phyloP scores from a whole-genome alignment of 2,329 filamentous ascomycete species.

The Botryosphaeria dothidea region DNA sequence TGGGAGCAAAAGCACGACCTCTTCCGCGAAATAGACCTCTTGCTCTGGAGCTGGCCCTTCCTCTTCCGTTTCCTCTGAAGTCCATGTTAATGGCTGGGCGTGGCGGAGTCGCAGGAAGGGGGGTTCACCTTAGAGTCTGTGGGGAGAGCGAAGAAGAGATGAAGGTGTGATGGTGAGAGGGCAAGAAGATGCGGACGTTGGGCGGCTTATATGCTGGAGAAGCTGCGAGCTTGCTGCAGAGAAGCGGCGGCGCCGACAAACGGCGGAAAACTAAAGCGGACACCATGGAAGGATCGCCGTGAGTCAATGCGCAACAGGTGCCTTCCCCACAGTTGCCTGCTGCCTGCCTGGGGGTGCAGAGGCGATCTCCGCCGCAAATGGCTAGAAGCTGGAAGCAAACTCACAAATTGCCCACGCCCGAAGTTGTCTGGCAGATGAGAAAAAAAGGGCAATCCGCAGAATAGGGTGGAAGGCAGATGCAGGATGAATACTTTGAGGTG shows the following conservation, averaged over 20 bases:
- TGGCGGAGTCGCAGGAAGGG: not conserved
- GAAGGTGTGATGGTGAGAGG: not conserved
- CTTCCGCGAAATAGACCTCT: not conserved
- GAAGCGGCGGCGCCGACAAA: not conserved
- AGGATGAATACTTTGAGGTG: not conserved
- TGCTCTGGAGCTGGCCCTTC: not conserved
- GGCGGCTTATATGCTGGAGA: not conserved
- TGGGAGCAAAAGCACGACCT: not conserved
- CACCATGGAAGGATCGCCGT: not conserved
- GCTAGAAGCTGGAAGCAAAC: too few species aligned
- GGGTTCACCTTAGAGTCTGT: not conserved
- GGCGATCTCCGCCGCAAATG: too few species aligned
- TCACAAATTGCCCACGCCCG: too few species aligned
- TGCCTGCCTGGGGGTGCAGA: too few species aligned
- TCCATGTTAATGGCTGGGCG: not conserved
- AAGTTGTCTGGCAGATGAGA: not conserved
- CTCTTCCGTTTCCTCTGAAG: not conserved
- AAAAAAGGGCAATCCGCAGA: not conserved
- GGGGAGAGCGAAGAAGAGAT: not conserved
- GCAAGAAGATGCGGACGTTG: not conserved
- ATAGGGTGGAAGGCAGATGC: not conserved
- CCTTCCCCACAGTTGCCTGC: not conserved
- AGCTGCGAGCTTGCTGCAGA: not conserved
- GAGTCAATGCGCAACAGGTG: conserved; percentile 1
- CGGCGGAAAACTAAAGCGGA: not conserved